Evolutionary conservation across 2,329 filamentous ascomycete genomes (phyloP).

Genomic region (Juglanconis oblonga): DNA sequence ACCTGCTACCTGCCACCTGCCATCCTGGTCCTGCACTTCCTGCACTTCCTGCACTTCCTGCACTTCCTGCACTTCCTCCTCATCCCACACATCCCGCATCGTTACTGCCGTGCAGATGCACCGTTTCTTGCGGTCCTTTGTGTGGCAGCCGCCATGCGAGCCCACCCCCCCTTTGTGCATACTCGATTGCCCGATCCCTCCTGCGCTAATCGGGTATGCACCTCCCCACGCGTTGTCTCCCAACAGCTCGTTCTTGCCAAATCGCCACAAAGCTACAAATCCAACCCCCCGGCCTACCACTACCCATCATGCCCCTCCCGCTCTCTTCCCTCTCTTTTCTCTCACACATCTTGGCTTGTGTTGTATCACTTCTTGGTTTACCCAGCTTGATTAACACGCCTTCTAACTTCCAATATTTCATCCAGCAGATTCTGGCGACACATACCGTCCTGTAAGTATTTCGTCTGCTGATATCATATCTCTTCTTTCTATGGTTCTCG

Average conservation of each 20-base stretch:
- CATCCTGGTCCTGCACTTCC: neutral
- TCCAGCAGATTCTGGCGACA: constrained; percentile 59
- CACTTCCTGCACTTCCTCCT: neutral
- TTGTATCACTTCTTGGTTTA: constrained; percentile 5
- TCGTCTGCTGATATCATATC: neutral
- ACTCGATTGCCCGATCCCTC: constrained; percentile 9
- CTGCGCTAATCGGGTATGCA: constrained; percentile 13
- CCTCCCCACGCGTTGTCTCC: constrained; percentile 13
- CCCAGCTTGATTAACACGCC: constrained; percentile 10
- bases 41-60: neutral
- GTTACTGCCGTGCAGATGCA: constrained; percentile 1
- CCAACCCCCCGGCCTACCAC: constrained; percentile 6
- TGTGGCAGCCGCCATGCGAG: constrained; percentile 7
- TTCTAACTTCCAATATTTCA: constrained; percentile 39
- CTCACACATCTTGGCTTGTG: constrained; percentile 1
- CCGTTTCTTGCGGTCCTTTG: neutral
- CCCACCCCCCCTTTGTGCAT: constrained; percentile 12
- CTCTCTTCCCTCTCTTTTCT: constrained; percentile 6
- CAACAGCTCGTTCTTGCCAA: constrained; percentile 7
- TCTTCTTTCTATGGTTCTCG: neutral
- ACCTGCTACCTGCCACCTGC: neutral
- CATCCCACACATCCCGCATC: neutral
- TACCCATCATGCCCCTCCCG: constrained; percentile 14
- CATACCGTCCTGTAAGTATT: constrained; percentile 57
- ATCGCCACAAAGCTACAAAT: constrained; percentile 18